phyloP scores from a whole-genome alignment of 1,284 basidiomycete species.

The Cutaneotrichosporon dermatis region DNA sequence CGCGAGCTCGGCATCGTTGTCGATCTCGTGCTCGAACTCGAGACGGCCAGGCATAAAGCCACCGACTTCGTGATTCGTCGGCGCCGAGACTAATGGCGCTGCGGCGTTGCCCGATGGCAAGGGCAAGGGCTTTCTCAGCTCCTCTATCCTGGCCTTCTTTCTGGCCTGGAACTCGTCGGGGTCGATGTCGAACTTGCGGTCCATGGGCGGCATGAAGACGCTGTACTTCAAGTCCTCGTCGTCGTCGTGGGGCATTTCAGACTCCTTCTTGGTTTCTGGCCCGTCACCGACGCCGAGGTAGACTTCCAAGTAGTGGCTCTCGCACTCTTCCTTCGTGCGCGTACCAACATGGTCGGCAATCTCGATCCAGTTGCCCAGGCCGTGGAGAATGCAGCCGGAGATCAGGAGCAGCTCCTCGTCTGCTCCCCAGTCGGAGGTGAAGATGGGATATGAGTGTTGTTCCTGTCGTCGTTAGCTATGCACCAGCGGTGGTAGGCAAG shows the following conservation, averaged over 20 bases:
- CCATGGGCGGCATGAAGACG: constrained; percentile 61
- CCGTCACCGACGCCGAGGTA: constrained; percentile 58
- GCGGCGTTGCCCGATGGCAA: constrained; percentile 42
- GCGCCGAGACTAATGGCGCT: constrained; percentile 83
- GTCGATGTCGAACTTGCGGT: constrained; percentile 65
- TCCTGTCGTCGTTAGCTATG: constrained; percentile 56
- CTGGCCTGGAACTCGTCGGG: constrained; percentile 76
- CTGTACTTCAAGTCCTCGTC: constrained; percentile 19
- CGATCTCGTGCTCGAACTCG: constrained; percentile 95
- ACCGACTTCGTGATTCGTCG: constrained; percentile 88
- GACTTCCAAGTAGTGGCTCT: constrained; percentile 78
- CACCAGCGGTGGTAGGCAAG: background rate
- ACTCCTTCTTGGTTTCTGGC: constrained; percentile 13
- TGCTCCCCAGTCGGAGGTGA: constrained; percentile 92
- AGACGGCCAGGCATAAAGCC: constrained; percentile 93
- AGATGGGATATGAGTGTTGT: constrained; percentile 93
- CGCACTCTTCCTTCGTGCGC: constrained; percentile 88
- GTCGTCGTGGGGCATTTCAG: constrained; percentile 7
- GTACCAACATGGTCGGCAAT: constrained; percentile 95
- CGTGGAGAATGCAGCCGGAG: constrained; percentile 82
- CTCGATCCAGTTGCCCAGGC: constrained; percentile 95
- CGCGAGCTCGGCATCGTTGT: constrained; percentile 91
- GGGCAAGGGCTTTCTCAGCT: constrained; percentile 51
- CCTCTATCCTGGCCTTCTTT: constrained; percentile 78
- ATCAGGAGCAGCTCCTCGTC: constrained; percentile 94